phyloP scores from a whole-genome alignment of 1,284 basidiomycete species.

The Cerrena zonata region DNA sequence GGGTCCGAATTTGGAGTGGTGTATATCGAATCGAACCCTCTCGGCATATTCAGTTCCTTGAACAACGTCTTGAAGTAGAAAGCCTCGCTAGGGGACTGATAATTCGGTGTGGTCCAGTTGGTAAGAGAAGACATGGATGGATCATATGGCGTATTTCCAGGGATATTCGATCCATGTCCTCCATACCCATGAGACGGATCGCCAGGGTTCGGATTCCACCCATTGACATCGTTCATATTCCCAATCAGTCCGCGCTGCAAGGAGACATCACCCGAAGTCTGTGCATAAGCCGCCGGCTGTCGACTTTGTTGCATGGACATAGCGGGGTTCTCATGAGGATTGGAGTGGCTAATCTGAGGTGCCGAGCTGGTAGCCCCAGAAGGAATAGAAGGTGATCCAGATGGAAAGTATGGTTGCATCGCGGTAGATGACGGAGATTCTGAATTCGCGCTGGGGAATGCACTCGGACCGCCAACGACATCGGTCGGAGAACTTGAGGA shows the following conservation, averaged over 20 bases:
- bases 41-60: conserved; percentile 1
- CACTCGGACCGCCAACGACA: too few species aligned
- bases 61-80: conserved; percentile 4
- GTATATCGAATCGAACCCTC: not conserved
- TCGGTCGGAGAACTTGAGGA: too few species aligned
- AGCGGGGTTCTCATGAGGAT: not conserved
- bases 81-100: not conserved
- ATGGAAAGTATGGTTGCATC: too few species aligned
- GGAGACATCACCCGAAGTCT: not conserved
- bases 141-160: too few species aligned
- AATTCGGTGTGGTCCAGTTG: too few species aligned
- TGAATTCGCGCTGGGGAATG: too few species aligned
- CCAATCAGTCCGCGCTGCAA: not conserved
- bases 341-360: not conserved
- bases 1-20: not conserved
- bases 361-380: not conserved
- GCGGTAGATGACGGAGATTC: too few species aligned
- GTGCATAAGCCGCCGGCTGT: too few species aligned
- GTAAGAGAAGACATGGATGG: too few species aligned
- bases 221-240: not conserved
- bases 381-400: not conserved
- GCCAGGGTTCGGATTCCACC: not conserved
- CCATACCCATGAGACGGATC: not conserved
- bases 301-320: not conserved
- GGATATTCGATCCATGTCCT: too few species aligned